Percentiles rank a stretch among this genome's conserved stretches.
phyloP scores from a whole-genome alignment of 495 filamentous ascomycete species.

The Penicillium canescens region DNA sequence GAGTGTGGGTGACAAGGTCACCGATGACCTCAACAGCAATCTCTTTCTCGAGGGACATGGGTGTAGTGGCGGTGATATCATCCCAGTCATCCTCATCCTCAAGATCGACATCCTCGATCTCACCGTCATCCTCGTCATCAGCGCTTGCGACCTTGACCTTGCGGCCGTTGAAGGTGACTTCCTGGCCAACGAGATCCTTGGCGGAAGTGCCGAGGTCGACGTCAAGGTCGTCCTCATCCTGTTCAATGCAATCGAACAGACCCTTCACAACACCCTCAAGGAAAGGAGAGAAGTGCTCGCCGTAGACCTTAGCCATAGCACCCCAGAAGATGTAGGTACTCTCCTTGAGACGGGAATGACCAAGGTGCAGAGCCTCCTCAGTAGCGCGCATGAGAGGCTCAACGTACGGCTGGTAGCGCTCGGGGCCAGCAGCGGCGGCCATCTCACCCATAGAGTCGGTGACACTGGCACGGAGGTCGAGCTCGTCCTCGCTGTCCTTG shows the following conservation, averaged over 20 bases:
- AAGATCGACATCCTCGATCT: conserved; percentile 64
- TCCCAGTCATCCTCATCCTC: conserved; percentile 84
- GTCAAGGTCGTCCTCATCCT: conserved; percentile 84
- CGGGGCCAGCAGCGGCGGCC: conserved; percentile 80
- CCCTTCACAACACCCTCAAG: conserved; percentile 82
- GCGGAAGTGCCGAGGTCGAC: conserved; percentile 77
- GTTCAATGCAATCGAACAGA: conserved; percentile 80
- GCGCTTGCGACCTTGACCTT: conserved; percentile 75
- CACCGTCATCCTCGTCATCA: conserved; percentile 57
- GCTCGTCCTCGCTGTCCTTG: conserved; percentile 87
- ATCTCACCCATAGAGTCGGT: conserved; percentile 92
- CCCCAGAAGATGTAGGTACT: conserved; percentile 97
- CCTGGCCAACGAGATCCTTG: conserved; percentile 73
- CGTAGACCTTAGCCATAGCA: conserved; percentile 90
- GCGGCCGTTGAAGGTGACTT: conserved; percentile 74
- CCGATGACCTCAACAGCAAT: conserved; percentile 94
- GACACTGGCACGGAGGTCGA: conserved; percentile 84
- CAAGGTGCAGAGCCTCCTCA: conserved; percentile 88
- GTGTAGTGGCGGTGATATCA: conserved; percentile 76
- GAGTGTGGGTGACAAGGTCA: conserved; percentile 85
- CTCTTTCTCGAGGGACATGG: conserved; percentile 93
- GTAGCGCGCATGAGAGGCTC: conserved; percentile 84
- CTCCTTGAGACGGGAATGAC: conserved; percentile 85
- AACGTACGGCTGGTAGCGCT: conserved; percentile 88
- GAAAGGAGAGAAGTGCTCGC: conserved; percentile 85